phyloP scores from a whole-genome alignment of 495 filamentous ascomycete genomes.

The Podospora australis region DNA sequence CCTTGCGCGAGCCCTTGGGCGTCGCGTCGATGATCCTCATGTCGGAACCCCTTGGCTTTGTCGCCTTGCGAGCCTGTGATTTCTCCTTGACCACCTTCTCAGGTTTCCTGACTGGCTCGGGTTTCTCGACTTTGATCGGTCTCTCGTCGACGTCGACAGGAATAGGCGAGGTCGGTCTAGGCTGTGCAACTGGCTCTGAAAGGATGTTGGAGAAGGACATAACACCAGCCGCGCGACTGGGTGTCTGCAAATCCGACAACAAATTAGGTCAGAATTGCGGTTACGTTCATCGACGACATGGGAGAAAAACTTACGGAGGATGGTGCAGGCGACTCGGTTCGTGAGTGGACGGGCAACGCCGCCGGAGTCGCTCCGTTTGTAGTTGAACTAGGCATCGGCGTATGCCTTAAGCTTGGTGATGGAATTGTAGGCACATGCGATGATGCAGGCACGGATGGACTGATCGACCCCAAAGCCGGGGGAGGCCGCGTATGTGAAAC shows the following conservation, averaged over 20 bases:
- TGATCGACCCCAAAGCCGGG: slow-evolving; percentile 47
- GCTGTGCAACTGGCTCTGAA: slow-evolving; percentile 56
- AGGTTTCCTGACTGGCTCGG: slow-evolving; percentile 15
- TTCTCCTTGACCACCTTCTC: slow-evolving; percentile 23
- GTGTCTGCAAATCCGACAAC: slow-evolving; percentile 53
- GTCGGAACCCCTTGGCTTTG: slow-evolving; percentile 37
- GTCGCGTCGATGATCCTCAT: slow-evolving; percentile 32
- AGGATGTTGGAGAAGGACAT: slow-evolving; percentile 93
- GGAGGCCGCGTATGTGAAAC: slow-evolving; percentile 48
- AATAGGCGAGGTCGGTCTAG: slow-evolving; percentile 35
- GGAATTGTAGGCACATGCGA: slow-evolving; percentile 37
- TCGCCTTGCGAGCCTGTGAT: slow-evolving; percentile 34
- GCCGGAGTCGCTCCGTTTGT: slow-evolving; percentile 41
- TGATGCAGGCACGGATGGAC: slow-evolving; percentile 40
- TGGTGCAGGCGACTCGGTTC: slow-evolving; percentile 38
- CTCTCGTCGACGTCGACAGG: slow-evolving; percentile 27
- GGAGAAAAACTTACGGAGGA: slow-evolving; percentile 36
- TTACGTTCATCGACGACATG: too few relatives aligned
- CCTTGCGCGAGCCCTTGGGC: slow-evolving; percentile 34
- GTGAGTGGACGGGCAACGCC: slow-evolving; percentile 32
- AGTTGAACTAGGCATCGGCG: slow-evolving; percentile 37
- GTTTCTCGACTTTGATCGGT: slow-evolving; percentile 19
- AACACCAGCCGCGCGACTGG: slow-evolving; percentile 64
- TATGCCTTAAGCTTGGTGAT: slow-evolving; percentile 41
- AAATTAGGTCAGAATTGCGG: too few relatives aligned